phyloP scores from a whole-genome alignment of 164 flowering plant genomes.

The Vitis amurensis region DNA sequence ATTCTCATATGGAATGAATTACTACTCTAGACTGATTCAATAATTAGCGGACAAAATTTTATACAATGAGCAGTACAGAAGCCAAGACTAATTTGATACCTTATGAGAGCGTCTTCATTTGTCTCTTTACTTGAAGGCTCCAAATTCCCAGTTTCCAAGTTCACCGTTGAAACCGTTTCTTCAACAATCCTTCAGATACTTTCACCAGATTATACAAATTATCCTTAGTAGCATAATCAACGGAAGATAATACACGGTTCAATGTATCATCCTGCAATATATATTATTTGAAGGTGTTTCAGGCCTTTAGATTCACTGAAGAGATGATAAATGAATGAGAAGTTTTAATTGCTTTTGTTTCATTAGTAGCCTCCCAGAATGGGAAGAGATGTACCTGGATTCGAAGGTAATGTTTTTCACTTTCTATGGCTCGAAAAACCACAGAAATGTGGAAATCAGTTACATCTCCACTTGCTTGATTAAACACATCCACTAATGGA shows the following conservation, averaged over 20 bases:
- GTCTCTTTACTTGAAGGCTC: too few species aligned
- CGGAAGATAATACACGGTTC: constrained; percentile 1
- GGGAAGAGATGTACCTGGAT: constrained; percentile 19
- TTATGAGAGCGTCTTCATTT: too few species aligned
- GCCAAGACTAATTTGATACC: too few species aligned
- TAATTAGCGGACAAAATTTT: too few species aligned
- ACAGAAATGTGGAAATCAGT: not conserved
- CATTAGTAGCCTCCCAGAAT: too few species aligned
- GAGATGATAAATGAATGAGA: too few species aligned
- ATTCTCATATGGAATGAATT: too few species aligned
- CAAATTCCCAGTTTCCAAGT: constrained; percentile 13
- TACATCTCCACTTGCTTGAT: constrained; percentile 19
- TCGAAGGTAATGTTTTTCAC: constrained; percentile 18
- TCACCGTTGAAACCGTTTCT: constrained; percentile 12
- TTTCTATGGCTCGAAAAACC: constrained; percentile 15
- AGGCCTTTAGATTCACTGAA: too few species aligned
- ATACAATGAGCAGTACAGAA: too few species aligned
- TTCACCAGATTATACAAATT: constrained; percentile 13
- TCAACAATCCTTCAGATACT: constrained; percentile 5
- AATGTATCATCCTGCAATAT: constrained; percentile 12
- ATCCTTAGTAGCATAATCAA: constrained; percentile 12
- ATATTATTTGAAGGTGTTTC: too few species aligned
- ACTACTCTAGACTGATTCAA: too few species aligned
- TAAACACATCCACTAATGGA: constrained; percentile 24
- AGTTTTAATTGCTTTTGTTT: not conserved